Evolutionary conservation across 169 alveolate genomes (phyloP).

Genomic region (Cryptosporidium xiaoi): DNA sequence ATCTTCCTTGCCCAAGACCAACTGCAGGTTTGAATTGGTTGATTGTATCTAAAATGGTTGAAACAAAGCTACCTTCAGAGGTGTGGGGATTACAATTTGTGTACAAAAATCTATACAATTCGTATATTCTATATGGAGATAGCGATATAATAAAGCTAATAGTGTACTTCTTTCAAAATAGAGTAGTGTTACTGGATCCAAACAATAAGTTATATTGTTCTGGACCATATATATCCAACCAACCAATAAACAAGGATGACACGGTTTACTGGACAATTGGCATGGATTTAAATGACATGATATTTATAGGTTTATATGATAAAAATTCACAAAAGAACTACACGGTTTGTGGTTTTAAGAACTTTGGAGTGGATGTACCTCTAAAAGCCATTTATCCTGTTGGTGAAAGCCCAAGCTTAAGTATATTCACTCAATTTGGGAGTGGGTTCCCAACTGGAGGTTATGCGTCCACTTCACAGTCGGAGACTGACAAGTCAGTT

Average conservation of each 20-base stretch:
- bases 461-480: conserved; percentile 15
- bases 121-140: not conserved
- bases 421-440: conserved; percentile 43
- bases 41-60: conserved; percentile 7
- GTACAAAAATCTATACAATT: not conserved
- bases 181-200: conserved; percentile 27
- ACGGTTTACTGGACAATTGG: conserved; percentile 44
- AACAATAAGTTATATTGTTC: conserved; percentile 12
- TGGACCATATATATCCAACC: conserved; percentile 53
- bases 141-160: not conserved
- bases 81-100: conserved; percentile 1
- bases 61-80: conserved; percentile 12
- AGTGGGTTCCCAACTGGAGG: conserved; percentile 54
- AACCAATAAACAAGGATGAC: not conserved
- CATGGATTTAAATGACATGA: conserved; percentile 40
- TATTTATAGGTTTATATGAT: conserved; percentile 44
- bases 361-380: not conserved
- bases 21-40: conserved; percentile 48
- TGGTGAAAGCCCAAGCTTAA: conserved; percentile 9
- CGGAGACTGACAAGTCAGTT: not conserved
- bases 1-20: conserved; percentile 46
- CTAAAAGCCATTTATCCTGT: conserved; percentile 17
- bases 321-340: not conserved
- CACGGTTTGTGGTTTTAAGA: conserved; percentile 44
- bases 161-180: conserved; percentile 39